Percentiles rank a stretch among this genome's conserved stretches.
Evolutionary conservation across 2,329 filamentous ascomycete genomes (phyloP).

Genomic region (Calonectria ilicicola): DNA sequence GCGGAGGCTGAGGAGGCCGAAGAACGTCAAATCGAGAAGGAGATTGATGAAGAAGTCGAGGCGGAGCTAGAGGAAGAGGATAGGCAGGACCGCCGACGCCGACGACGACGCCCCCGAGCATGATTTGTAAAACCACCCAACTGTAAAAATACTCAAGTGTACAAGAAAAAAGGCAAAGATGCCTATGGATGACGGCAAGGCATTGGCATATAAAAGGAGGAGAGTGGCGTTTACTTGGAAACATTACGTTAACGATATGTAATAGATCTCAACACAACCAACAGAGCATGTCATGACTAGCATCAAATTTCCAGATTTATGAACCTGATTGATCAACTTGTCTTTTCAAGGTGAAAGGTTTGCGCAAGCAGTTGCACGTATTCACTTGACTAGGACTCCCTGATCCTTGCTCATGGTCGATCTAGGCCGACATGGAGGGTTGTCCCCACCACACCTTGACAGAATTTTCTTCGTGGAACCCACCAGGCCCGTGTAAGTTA

Average conservation of each 20-base stretch:
- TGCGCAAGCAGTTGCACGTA: too few species aligned
- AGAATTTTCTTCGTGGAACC: slow-evolving; percentile 3
- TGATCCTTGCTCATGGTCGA: neutral
- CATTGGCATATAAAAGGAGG: slow-evolving; percentile 1
- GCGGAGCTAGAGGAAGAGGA: slow-evolving; percentile 39
- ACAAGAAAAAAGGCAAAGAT: slow-evolving; percentile 28
- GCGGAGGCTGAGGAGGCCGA: slow-evolving; percentile 49
- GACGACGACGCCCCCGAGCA: slow-evolving; percentile 2
- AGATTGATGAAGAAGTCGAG: slow-evolving; percentile 48
- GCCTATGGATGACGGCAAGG: slow-evolving; percentile 3
- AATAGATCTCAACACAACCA: slow-evolving; percentile 35
- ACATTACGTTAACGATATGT: slow-evolving; percentile 16
- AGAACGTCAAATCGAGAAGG: slow-evolving; percentile 44
- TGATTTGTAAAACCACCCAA: slow-evolving; percentile 24
- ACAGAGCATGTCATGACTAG: neutral
- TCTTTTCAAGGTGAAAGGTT: too few species aligned
- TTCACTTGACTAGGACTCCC: neutral
- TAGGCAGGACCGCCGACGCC: slow-evolving; percentile 20
- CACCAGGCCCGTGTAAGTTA: slow-evolving; percentile 9
- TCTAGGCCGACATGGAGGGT: neutral
- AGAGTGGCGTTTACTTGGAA: slow-evolving; percentile 24
- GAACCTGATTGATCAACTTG: neutral
- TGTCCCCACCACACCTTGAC: neutral
- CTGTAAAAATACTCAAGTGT: slow-evolving; percentile 35
- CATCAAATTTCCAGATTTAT: neutral